Evolutionary conservation across 768 basidiomycete genomes (phyloP).

Genomic region (Amanita phalloides): DNA sequence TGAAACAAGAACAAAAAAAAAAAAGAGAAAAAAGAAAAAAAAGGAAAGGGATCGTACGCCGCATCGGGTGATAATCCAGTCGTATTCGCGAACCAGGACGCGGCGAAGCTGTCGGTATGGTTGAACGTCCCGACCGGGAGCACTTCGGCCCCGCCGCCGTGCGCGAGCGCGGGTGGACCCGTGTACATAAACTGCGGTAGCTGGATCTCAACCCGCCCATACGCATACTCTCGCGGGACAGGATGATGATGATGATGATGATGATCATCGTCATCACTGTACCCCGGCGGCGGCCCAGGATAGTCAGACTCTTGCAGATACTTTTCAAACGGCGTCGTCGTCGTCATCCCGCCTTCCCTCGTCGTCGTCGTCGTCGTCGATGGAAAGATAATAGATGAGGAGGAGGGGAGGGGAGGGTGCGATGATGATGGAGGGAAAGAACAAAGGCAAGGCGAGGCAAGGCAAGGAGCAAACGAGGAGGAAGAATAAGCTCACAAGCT

Average conservation of each 20-base stretch:
- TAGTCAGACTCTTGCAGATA: conserved; percentile 21
- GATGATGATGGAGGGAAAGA: background rate
- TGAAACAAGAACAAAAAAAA: too few relatives aligned
- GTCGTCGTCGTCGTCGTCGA: too few relatives aligned
- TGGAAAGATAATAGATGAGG: too few relatives aligned
- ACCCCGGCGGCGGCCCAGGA: conserved; percentile 3
- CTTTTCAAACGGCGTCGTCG: conserved; percentile 23
- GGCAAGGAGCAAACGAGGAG: conserved; percentile 6
- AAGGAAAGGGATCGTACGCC: conserved; percentile 9
- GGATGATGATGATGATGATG: too few relatives aligned
- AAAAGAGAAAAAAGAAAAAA: background rate
- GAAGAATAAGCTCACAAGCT: conserved; percentile 5
- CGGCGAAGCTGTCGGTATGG: conserved; percentile 16
- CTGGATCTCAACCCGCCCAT: conserved; percentile 32
- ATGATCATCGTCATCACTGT: too few relatives aligned
- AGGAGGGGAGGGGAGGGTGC: too few relatives aligned
- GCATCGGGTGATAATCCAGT: conserved; percentile 23
- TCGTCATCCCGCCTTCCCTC: too few relatives aligned
- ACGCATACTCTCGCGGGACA: conserved; percentile 1
- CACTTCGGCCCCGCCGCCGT: conserved; percentile 67
- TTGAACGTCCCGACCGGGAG: conserved; percentile 35
- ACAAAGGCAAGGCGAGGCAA: conserved; percentile 1
- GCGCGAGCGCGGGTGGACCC: conserved; percentile 49
- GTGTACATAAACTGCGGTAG: conserved; percentile 55
- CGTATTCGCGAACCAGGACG: conserved; percentile 38